Evolutionary conservation across 768 basidiomycete species (phyloP).

Genomic region (Leccinum disarticulatum): DNA sequence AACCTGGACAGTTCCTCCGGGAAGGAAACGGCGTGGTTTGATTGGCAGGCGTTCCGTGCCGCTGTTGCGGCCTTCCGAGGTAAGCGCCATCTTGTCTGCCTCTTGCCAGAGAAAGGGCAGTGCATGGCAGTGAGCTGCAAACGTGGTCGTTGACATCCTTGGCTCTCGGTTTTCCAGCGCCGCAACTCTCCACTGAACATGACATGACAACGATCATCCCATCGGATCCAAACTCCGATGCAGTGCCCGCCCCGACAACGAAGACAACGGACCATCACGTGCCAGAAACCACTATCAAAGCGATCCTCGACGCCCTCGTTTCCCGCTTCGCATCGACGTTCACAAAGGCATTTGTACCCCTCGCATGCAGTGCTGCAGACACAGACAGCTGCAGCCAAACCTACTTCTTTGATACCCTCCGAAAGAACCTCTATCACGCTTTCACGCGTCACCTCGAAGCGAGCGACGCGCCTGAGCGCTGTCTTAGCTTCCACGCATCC

Average conservation of each 20-base stretch:
- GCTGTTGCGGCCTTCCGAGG: conserved; percentile 3
- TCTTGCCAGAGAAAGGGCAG: neutral
- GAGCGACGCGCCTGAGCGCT: conserved; percentile 1
- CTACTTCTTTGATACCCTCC: conserved; percentile 7
- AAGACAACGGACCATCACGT: neutral
- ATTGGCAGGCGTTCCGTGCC: conserved; percentile 1
- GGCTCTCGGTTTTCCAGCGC: neutral
- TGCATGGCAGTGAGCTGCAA: neutral
- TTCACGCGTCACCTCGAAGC: conserved; percentile 5
- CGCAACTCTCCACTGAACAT: neutral
- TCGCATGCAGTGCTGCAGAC: too few relatives aligned
- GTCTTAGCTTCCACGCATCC: neutral
- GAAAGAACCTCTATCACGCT: conserved; percentile 2
- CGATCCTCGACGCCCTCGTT: conserved; percentile 4
- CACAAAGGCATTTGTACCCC: neutral
- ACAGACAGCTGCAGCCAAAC: neutral
- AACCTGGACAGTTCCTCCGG: neutral
- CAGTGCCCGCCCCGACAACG: too few relatives aligned
- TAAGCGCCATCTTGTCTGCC: neutral
- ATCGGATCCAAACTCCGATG: neutral
- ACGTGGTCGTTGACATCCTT: neutral
- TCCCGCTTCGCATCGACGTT: conserved; percentile 1
- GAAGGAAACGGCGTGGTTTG: conserved; percentile 1
- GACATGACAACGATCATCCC: neutral
- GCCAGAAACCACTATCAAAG: neutral